These are phyloP conservation scores for Penicillium psychrofluorescens DNA, from an alignment of 495 filamentous ascomycete genomes.

Conservation along the genomic window DNA sequence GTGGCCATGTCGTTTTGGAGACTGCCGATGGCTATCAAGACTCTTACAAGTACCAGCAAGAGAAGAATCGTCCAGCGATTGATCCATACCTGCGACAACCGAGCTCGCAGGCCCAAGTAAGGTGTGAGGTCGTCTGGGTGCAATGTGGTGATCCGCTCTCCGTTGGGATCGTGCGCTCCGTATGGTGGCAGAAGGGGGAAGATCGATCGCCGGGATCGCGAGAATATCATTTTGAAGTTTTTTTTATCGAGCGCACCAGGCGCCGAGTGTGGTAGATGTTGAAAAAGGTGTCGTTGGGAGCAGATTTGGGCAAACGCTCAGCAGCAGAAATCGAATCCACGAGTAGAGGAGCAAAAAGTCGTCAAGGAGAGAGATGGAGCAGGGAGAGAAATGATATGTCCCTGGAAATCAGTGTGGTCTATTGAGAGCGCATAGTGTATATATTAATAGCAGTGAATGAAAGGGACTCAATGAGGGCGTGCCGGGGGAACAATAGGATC, in stretches of 20 bases:
- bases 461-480: too few relatives aligned
- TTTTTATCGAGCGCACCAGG: not conserved
- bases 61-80: constrained; percentile 95
- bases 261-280: too few relatives aligned
- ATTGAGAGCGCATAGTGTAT: too few relatives aligned
- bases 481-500: too few relatives aligned
- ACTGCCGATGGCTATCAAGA: constrained; percentile 63
- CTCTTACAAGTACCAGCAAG: constrained; percentile 71
- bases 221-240: constrained; percentile 22
- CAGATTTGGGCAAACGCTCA: too few relatives aligned
- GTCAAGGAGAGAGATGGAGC: too few relatives aligned
- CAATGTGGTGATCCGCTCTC: constrained; percentile 21
- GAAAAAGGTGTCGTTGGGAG: too few relatives aligned
- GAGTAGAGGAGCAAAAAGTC: too few relatives aligned
- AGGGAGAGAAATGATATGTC: too few relatives aligned
- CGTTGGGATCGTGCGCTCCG: constrained; percentile 32
- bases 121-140: constrained; percentile 82
- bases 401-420: too few relatives aligned
- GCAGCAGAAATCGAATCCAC: too few relatives aligned
- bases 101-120: constrained; percentile 82
- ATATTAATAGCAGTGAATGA: too few relatives aligned
- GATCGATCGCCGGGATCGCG: constrained; percentile 23
- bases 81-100: constrained; percentile 92
- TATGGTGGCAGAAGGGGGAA: constrained; percentile 41
- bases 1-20: constrained; percentile 65